A percentile compares a stretch with the other conserved stretches of the same genome.
phyloP scores from a whole-genome alignment of 2,329 filamentous ascomycete genomes.

The Penicillium sp. region DNA sequence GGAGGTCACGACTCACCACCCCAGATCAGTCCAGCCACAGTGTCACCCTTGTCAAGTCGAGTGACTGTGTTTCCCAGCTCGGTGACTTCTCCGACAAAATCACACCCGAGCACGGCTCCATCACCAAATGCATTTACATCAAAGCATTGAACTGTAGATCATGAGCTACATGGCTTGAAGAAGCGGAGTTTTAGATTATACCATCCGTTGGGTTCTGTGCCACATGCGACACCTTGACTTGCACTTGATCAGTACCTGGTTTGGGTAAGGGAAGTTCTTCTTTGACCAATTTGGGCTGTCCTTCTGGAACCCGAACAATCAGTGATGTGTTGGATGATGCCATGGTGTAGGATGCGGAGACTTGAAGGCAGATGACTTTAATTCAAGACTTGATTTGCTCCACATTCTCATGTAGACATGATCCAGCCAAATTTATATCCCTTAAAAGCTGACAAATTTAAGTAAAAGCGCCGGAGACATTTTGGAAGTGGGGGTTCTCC shows the following conservation, averaged over 20 bases:
- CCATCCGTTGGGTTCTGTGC: conserved; percentile 29
- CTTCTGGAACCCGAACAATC: conserved; percentile 13
- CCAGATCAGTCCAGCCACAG: conserved; percentile 36
- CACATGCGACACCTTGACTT: conserved; percentile 27
- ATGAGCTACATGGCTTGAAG: background rate
- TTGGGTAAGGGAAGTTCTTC: conserved; percentile 14
- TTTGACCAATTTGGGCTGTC: conserved; percentile 8
- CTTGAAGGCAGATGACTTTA: background rate
- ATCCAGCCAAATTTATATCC: background rate
- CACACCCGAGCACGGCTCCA: conserved; percentile 30
- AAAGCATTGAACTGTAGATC: conserved; percentile 33
- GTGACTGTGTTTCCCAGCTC: conserved; percentile 35
- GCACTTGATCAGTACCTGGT: conserved; percentile 17
- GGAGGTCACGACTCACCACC: conserved; percentile 21
- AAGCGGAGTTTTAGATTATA: background rate
- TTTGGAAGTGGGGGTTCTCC: background rate
- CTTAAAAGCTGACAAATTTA: background rate
- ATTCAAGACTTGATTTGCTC: background rate
- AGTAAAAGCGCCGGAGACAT: too few relatives aligned
- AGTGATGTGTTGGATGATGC: conserved; percentile 12
- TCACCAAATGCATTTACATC: conserved; percentile 42
- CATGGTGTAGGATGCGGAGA: background rate
- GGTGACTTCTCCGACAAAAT: conserved; percentile 36
- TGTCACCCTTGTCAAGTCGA: conserved; percentile 35
- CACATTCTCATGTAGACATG: background rate